phyloP scores from a whole-genome alignment of 1,284 basidiomycete genomes.

The Hortiboletus rubellus region DNA sequence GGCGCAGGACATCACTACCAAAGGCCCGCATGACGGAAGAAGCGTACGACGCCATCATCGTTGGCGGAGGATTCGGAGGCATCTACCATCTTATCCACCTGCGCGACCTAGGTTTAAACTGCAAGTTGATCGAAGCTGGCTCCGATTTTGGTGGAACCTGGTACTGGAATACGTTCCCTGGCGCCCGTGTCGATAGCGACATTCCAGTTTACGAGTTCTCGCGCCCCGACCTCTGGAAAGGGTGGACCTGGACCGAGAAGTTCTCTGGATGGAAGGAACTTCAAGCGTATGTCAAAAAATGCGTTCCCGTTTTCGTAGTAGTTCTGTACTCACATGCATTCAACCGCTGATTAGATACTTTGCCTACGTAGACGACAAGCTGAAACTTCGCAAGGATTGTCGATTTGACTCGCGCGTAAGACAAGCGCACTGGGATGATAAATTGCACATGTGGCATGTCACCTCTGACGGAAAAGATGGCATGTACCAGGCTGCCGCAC shows the following conservation, averaged over 20 bases:
- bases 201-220: constrained; percentile 22
- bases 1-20: background rate
- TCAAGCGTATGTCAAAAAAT: constrained; percentile 1
- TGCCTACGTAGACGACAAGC: constrained; percentile 13
- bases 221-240: constrained; percentile 17
- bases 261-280: constrained; percentile 17
- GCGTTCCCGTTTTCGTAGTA: background rate
- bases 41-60: constrained; percentile 18
- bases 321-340: background rate
- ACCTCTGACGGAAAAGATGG: constrained; percentile 14
- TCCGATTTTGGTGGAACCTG: constrained; percentile 20
- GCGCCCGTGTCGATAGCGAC: constrained; percentile 19
- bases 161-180: constrained; percentile 24
- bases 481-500: constrained; percentile 8
- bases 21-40: constrained; percentile 11
- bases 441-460: constrained; percentile 14
- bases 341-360: constrained; percentile 13
- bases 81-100: constrained; percentile 18
- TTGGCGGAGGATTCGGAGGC: constrained; percentile 21
- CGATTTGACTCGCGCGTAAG: constrained; percentile 13
- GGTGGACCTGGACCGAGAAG: constrained; percentile 24
- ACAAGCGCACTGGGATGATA: constrained; percentile 17
- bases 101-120: constrained; percentile 11
- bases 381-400: constrained; percentile 18
- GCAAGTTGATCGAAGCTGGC: constrained; percentile 22